Evolutionary conservation across 352 stramenopile species (phyloP).

Genomic region (Pythium phragmitis): DNA sequence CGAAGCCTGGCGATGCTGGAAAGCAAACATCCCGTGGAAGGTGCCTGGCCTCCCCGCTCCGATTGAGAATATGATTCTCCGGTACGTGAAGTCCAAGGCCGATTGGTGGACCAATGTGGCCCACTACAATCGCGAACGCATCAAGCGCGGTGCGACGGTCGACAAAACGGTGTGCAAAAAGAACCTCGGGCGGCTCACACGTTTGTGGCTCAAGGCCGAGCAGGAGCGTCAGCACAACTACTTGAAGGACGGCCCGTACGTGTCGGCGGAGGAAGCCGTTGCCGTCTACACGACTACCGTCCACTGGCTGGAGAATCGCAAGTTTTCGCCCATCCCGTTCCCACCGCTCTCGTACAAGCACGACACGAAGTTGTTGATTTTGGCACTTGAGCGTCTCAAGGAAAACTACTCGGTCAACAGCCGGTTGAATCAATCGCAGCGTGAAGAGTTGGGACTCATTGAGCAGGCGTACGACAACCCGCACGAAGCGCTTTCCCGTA

Average conservation of each 20-base stretch:
- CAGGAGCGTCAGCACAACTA: slow-evolving; percentile 99
- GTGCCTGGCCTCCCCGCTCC: slow-evolving; percentile 98
- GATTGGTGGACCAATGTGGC: slow-evolving; percentile 99
- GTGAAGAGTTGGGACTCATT: slow-evolving; percentile 98
- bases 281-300: slow-evolving; percentile 99
- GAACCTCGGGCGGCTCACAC: slow-evolving; percentile 97
- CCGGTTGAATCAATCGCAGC: slow-evolving; percentile 96
- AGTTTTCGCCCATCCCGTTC: slow-evolving; percentile 99
- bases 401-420: slow-evolving; percentile 98
- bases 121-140: slow-evolving; percentile 99
- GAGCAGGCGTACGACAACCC: slow-evolving; percentile 99
- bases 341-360: slow-evolving; percentile 99
- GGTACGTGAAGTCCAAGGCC: slow-evolving; percentile 99
- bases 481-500: slow-evolving; percentile 96
- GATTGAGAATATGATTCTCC: slow-evolving; percentile 99
- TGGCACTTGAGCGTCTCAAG: slow-evolving; percentile 98
- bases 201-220: slow-evolving; percentile 99
- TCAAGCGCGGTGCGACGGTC: slow-evolving; percentile 98
- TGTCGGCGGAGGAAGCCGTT: slow-evolving; percentile 98
- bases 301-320: slow-evolving; percentile 99
- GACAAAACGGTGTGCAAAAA: slow-evolving; percentile 99
- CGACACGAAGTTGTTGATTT: slow-evolving; percentile 99
- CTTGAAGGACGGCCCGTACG: slow-evolving; percentile 98
- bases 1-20: slow-evolving; percentile 98
- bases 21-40: slow-evolving; percentile 99